A percentile compares a stretch with the other conserved stretches of the same genome.
These are phyloP conservation scores for Aspergillus vadensis DNA, from an alignment of 2,329 filamentous ascomycete species.

Conservation along the genomic window DNA sequence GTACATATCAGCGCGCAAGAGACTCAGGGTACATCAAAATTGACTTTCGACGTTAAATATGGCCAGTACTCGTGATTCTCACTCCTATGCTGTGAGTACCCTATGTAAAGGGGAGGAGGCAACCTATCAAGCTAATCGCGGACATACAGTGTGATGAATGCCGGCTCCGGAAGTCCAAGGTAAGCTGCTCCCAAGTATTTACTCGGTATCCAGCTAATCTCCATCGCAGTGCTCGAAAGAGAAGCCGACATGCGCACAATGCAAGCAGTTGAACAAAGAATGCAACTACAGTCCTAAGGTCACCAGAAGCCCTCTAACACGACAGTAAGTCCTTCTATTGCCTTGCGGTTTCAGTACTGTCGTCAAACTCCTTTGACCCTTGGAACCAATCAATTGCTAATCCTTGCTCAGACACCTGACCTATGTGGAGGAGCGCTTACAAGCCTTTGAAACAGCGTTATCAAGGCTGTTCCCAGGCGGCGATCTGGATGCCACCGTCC, in stretches of 20 bases:
- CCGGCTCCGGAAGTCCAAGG: conserved; percentile 43
- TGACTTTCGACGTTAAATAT: conserved; percentile 34
- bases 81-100: conserved; percentile 43
- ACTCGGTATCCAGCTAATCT: not conserved
- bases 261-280: conserved; percentile 42
- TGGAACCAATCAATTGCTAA: conserved; percentile 15
- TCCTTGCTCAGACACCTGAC: conserved; percentile 37
- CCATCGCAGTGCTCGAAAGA: conserved; percentile 44
- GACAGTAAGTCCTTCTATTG: conserved; percentile 36
- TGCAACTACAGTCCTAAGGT: conserved; percentile 48
- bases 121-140: conserved; percentile 10
- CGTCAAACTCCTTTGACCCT: conserved; percentile 1
- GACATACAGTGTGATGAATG: conserved; percentile 42
- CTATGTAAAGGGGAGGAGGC: not conserved
- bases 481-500: conserved; percentile 42
- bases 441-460: conserved; percentile 41
- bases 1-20: conserved; percentile 35
- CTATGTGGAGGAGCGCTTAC: conserved; percentile 44
- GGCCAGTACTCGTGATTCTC: conserved; percentile 44
- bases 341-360: not conserved
- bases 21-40: conserved; percentile 26
- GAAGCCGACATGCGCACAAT: conserved; percentile 42
- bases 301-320: conserved; percentile 45
- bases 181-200: conserved; percentile 18
- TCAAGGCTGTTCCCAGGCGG: conserved; percentile 42